Evolutionary conservation across 2,329 filamentous ascomycete species (phyloP).

Genomic region (Cryoendolithus antarcticus): DNA sequence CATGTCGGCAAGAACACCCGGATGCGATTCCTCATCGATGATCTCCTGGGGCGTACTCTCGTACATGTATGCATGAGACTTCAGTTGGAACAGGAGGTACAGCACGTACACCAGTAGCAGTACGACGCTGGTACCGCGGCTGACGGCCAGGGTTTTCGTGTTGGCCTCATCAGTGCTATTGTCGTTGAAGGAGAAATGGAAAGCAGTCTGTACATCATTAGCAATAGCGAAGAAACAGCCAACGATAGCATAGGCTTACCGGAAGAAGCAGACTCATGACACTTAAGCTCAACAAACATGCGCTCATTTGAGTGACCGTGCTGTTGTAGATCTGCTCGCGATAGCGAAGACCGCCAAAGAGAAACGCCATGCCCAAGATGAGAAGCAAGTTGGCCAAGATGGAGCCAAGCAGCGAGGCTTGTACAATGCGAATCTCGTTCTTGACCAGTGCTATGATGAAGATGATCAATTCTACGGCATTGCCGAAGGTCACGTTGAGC

Average conservation of each 20-base stretch:
- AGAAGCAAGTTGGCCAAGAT: conserved; percentile 80
- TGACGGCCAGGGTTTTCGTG: conserved; percentile 64
- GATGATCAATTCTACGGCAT: conserved; percentile 41
- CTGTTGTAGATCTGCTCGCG: conserved; percentile 93
- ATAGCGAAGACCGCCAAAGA: conserved; percentile 73
- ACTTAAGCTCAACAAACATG: conserved; percentile 77
- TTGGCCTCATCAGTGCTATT: conserved; percentile 44
- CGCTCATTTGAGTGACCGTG: conserved; percentile 92
- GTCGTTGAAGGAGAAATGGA: conserved; percentile 67
- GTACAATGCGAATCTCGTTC: conserved; percentile 80
- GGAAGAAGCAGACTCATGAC: conserved; percentile 81
- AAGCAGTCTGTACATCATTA: conserved; percentile 54
- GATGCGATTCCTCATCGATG: conserved; percentile 81
- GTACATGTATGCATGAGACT: conserved; percentile 85
- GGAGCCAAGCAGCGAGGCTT: conserved; percentile 78
- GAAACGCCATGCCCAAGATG: conserved; percentile 84
- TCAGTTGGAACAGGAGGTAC: conserved; percentile 81
- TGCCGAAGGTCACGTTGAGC: conserved; percentile 41
- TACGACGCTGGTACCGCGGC: conserved; percentile 78
- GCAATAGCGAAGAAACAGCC: neutral
- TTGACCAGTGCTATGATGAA: conserved; percentile 66
- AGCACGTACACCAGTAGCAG: conserved; percentile 70
- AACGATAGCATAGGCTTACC: conserved; percentile 32
- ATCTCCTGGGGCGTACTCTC: conserved; percentile 85
- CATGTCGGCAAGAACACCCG: conserved; percentile 71